Evolutionary conservation across 768 basidiomycete genomes (phyloP).

Genomic region (Mycena epipterygia): DNA sequence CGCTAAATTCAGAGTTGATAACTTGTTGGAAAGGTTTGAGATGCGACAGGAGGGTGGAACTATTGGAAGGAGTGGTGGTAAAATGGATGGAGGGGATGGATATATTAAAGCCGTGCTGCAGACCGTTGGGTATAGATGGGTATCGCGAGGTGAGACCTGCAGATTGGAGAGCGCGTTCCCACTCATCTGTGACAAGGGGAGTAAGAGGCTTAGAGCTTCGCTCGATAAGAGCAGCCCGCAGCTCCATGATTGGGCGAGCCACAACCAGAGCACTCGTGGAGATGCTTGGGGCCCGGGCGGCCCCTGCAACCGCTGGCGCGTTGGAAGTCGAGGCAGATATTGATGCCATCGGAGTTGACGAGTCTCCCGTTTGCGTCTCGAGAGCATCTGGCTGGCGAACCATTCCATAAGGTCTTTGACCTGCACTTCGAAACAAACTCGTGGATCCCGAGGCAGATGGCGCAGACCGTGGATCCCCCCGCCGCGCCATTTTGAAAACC

Average conservation of each 20-base stretch:
- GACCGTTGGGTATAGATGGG: conserved; percentile 36
- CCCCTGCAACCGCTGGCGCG: conserved; percentile 39
- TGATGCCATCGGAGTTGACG: conserved; percentile 34
- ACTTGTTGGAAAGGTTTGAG: conserved; percentile 30
- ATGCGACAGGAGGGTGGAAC: conserved; percentile 15
- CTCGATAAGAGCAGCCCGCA: conserved; percentile 51
- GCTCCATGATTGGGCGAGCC: conserved; percentile 53
- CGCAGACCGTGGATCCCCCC: conserved; percentile 5
- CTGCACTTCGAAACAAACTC: neutral
- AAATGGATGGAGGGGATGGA: conserved; percentile 46
- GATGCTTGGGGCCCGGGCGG: conserved; percentile 32
- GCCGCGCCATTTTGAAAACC: conserved; percentile 17
- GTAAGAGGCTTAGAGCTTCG: conserved; percentile 45
- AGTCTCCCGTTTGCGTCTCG: conserved; percentile 38
- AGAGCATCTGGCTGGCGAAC: conserved; percentile 27
- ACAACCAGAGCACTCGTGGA: conserved; percentile 61
- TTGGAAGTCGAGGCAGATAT: conserved; percentile 55
- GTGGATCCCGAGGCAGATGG: conserved; percentile 23
- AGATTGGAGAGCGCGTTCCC: conserved; percentile 42
- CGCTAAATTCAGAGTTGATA: conserved; percentile 15
- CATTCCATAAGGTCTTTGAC: conserved; percentile 40
- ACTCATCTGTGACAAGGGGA: conserved; percentile 46
- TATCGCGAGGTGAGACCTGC: conserved; percentile 39
- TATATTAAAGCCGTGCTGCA: conserved; percentile 49
- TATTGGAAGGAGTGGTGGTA: conserved; percentile 50